Base-by-base conservation (phyloP, 768 basidiomycete species). In the Auriculariales sp. region DNA sequence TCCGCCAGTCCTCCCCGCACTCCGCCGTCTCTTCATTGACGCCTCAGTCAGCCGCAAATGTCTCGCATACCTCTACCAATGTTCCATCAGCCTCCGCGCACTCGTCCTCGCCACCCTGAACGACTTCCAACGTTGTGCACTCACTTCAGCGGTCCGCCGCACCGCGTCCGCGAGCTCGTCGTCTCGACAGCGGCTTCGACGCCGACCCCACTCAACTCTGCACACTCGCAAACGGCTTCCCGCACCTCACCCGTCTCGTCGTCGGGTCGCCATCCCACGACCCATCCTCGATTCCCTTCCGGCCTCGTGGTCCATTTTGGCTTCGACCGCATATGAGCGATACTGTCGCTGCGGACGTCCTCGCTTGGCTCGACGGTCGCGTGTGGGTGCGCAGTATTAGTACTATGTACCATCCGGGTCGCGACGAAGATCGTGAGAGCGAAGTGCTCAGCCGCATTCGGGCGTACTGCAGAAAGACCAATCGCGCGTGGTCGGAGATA, bases 51-150 rank as follows among this genome's bases (percentile, higher is more conserved):
- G 7, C 50, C 59, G 50, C 53, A 50, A 45, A 36, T 45, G 50
- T 53, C 60, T 73, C 42, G 71, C 61, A 61, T 83, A 83, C 72
- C 83, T 77, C 47, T 82, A 78, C 42, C 81, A 80, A 71, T 71
- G 75, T 19, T 74, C 78, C 4, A 34, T 45, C 9, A 71, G 70
- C 73, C 24, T 74, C 72, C 28, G 52, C 53, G 35, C 54, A n/a
- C 56, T 53, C 39, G 55, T 50, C 0, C 35, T 53, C 25, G 56
- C 45, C 34, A 48, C 47, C 30, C 47, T 51, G 51, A 25, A 35
- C 22, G 33, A 53, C 49, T 22, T 52, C 55, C 29, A 49, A 47
- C 9, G 54, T 54, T 14, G 60, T 57, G 53, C 59, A 55, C 32
- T 54, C 58, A 44, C 30, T 31, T 50, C 32, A 45, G 29, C 17